These are phyloP conservation scores for Lyophyllum decastes DNA, from an alignment of 768 basidiomycete genomes.

Conservation along the genomic window DNA sequence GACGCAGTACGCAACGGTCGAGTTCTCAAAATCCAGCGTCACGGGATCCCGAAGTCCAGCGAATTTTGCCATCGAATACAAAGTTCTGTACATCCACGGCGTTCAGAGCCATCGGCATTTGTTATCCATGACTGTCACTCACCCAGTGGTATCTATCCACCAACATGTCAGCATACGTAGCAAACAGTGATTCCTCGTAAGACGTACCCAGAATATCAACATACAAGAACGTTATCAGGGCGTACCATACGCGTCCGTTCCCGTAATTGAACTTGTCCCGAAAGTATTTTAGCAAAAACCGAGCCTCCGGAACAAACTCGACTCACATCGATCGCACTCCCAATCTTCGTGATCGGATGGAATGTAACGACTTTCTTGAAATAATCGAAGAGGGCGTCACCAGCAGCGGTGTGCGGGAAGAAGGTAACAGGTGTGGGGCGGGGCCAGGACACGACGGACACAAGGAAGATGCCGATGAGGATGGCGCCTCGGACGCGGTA, in stretches of 20 bases:
- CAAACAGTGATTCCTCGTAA: no score
- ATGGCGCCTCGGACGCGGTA: constrained; percentile 85
- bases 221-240: constrained; percentile 86
- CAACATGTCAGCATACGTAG: neutral
- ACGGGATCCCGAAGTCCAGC: constrained; percentile 85
- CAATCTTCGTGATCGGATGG: constrained; percentile 59
- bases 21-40: constrained; percentile 85
- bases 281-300: neutral
- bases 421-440: constrained; percentile 78
- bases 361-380: constrained; percentile 86
- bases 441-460: constrained; percentile 88
- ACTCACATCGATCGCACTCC: constrained; percentile 70
- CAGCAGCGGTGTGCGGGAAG: constrained; percentile 72
- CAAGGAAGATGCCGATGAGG: constrained; percentile 80
- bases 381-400: constrained; percentile 76
- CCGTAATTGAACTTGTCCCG: constrained; percentile 49
- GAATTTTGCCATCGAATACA: constrained; percentile 91
- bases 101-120: neutral
- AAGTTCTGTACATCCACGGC: constrained; percentile 49
- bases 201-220: constrained; percentile 79
- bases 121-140: neutral
- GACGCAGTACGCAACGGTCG: constrained; percentile 79
- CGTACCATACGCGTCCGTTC: constrained; percentile 84
- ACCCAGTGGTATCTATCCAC: constrained; percentile 50
- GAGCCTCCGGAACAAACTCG: neutral